phyloP scores from a whole-genome alignment of 805 yeast species.

The Ogataea nonfermentans region DNA sequence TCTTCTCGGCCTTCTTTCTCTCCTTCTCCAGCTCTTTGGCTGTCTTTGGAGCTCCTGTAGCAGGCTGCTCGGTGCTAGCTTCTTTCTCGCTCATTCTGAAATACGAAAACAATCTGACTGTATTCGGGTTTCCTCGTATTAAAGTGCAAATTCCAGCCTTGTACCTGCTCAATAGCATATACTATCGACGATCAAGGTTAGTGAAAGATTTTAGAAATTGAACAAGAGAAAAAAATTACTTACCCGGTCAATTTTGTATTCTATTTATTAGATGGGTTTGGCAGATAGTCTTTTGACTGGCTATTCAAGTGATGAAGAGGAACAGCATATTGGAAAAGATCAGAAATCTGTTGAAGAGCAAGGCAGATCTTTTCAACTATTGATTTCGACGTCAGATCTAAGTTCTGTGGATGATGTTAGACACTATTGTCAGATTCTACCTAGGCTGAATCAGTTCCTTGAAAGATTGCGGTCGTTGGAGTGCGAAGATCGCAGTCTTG shows the following conservation, averaged over 20 bases:
- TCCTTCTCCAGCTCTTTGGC: conserved; percentile 71
- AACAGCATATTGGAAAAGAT: background rate
- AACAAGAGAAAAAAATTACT: conserved; percentile 7
- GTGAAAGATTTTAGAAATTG: conserved; percentile 6
- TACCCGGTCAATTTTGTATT: conserved; percentile 7
- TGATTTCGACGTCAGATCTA: conserved; percentile 16
- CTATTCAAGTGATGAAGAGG: conserved; percentile 36
- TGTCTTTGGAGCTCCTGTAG: conserved; percentile 40
- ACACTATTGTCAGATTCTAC: conserved; percentile 29
- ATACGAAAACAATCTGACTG: conserved; percentile 13
- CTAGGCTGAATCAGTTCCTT: conserved; percentile 21
- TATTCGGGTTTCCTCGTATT: conserved; percentile 10
- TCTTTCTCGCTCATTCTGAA: conserved; percentile 30
- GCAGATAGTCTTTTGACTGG: conserved; percentile 44
- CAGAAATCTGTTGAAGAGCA: background rate
- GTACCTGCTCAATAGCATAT: conserved; percentile 27
- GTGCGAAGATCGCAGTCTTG: conserved; percentile 36
- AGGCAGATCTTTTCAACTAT: conserved; percentile 7
- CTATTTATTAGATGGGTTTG: conserved; percentile 31
- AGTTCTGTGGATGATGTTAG: conserved; percentile 24
- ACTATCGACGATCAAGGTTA: conserved; percentile 13
- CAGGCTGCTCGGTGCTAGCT: conserved; percentile 16
- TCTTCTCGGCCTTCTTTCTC: conserved; percentile 55
- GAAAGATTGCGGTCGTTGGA: conserved; percentile 29
- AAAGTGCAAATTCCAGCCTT: conserved; percentile 15